Base-by-base conservation (phyloP, 352 stramenopile species). In the Saprolegnia diclina region DNA sequence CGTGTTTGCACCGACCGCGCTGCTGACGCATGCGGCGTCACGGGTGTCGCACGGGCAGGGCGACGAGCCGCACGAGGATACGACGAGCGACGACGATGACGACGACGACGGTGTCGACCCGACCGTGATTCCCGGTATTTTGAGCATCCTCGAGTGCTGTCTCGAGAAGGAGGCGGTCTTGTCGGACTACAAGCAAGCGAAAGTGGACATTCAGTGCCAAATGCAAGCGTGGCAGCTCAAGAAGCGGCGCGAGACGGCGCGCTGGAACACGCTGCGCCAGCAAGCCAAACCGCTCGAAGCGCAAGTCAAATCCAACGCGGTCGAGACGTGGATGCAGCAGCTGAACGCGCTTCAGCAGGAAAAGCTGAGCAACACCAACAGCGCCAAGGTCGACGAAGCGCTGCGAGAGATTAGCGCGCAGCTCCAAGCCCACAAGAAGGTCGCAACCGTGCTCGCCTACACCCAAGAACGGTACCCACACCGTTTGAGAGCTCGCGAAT, bases 131-230 rank as follows among this genome's bases (percentile, higher is more conserved):
- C 63, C 63, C 7, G n/a, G 19, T 18, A 61, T 24, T 32, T 18
- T 69, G 9, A 48, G 45, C n/a, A 48, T 69, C 13, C 22, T 69
- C 14, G 63, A 69, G 35, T 56, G 24, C 14, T 52, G 45, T 0
- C 50, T 69, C 11, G 63, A 69, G 35, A 50, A 81, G 19, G 85
- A 77, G 52, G 62, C 54, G 6, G 62, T 54, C 4, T 59, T 35
- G 56, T 52, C 26, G 35, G 57, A 64, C 21, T 37, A 75, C 4
- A 48, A 29, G 35, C 45, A 46, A 26, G 16, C 42, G 9, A 52
- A 69, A 18, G 13, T 24, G 10, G 63, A 69, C 14, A 16, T 55
- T 19, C 26, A 66, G 14, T 29, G 48, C n/a, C 24, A 53, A 50
- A 13, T 40, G 14, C 57, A 66, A 21, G 22, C 44, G 10, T 48